Base-by-base conservation (phyloP, 345 rosid species). In the Clausena lansium region DNA sequence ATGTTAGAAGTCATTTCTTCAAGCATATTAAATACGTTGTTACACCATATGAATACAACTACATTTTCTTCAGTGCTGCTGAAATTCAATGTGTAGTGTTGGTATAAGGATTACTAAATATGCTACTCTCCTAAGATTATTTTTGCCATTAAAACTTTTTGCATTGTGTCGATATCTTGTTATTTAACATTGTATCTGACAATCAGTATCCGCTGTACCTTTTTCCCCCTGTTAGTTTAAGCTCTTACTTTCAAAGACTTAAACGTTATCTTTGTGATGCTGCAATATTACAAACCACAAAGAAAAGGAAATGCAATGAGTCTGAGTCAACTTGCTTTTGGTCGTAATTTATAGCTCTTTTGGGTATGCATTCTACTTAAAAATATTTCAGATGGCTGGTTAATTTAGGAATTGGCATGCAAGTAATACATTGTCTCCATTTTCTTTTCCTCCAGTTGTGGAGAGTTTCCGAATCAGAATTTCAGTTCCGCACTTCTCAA, bases 381-480 rank as follows among this genome's bases (percentile, higher is more conserved):
- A 17, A 52, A 19, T 52, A 52, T 52, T 36, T 59, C 24, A 19
- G 67, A 38, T 69, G 73, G 54, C 59, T 14, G 50, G 32, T 5
- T n/a, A 72, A 11, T 57, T 24, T 58, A n/a, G 1, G 0, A 36
- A 28, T 38, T 58, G 55, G 11, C 52, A 70, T 17, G 6, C n/a
- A 45, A 13, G 17, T 1, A 45, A 45, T 45, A 13, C 1, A 45
- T 14, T 5, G 13, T 45, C 50, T 55, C 57, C 70, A 54, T 50
- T 27, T 55, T 61, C 41, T 65, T 71, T 64, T 63, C 67, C 68
- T 82, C 80, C 91, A 91, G 93, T 81, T 90, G 52, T 90, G 91
- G 96, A 88, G 96, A 85, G 78, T 87, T 63, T 87, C 92, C 50
- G 88, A 83, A 68, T 81, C 83, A 67, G 81, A 83, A 47, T 91